Evolutionary conservation across 768 basidiomycete species (phyloP).

Genomic region (Saitozyma podzolica): DNA sequence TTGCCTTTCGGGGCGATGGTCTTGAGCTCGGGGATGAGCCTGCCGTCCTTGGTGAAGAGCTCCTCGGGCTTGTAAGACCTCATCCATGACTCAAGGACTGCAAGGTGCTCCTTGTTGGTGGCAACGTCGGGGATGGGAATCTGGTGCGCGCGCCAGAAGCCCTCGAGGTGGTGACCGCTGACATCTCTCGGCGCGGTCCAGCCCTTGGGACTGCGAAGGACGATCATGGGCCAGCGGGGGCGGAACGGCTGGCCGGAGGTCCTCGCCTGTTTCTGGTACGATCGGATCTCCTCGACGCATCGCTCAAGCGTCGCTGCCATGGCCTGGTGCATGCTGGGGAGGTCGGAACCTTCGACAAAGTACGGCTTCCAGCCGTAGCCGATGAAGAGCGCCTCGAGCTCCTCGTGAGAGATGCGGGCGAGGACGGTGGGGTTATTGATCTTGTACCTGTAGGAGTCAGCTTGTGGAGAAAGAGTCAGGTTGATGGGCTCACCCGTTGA

Average conservation of each 20-base stretch:
- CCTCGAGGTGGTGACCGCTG: slow-evolving; percentile 71
- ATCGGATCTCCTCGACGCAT: slow-evolving; percentile 38
- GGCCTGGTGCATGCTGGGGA: slow-evolving; percentile 45
- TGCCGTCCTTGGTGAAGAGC: slow-evolving; percentile 63
- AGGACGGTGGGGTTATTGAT: slow-evolving; percentile 50
- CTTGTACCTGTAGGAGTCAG: slow-evolving; percentile 27
- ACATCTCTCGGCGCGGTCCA: slow-evolving; percentile 68
- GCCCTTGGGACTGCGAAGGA: slow-evolving; percentile 55
- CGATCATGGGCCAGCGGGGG: slow-evolving; percentile 50
- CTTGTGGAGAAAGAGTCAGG: background rate
- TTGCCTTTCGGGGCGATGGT: slow-evolving; percentile 60
- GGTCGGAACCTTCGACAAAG: slow-evolving; percentile 48
- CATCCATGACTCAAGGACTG: slow-evolving; percentile 70
- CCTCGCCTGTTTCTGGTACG: slow-evolving; percentile 42
- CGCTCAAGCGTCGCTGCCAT: slow-evolving; percentile 45
- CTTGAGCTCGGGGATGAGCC: slow-evolving; percentile 62
- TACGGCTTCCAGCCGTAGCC: slow-evolving; percentile 48
- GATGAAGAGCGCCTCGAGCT: slow-evolving; percentile 40
- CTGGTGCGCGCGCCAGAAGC: slow-evolving; percentile 82
- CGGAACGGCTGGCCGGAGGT: slow-evolving; percentile 43
- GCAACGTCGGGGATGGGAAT: slow-evolving; percentile 82
- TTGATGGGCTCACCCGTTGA: slow-evolving; percentile 75
- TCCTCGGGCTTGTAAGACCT: slow-evolving; percentile 67
- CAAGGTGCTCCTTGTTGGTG: slow-evolving; percentile 64
- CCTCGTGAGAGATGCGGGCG: slow-evolving; percentile 39